phyloP scores from a whole-genome alignment of 306 rosid species.

The Vachellia pachyceras region DNA sequence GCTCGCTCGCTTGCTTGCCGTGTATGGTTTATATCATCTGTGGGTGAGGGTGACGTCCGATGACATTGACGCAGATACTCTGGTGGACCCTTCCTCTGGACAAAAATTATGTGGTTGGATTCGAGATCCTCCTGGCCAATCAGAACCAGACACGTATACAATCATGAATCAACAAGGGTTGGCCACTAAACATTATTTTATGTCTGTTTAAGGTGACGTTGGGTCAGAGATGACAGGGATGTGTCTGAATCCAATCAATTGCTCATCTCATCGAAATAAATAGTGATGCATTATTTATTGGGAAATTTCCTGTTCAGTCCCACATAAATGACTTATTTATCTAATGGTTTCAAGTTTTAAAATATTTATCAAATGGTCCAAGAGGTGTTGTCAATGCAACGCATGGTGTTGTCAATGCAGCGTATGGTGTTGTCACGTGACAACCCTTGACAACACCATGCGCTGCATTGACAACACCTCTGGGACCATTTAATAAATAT shows the following conservation, averaged over 20 bases:
- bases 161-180: not conserved
- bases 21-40: slow-evolving; percentile 44
- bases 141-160: slow-evolving; percentile 20
- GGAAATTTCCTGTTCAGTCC: too few relatives aligned
- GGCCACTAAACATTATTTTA: slow-evolving; percentile 40
- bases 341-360: too few relatives aligned
- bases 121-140: slow-evolving; percentile 42
- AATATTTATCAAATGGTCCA: too few relatives aligned
- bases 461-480: too few relatives aligned
- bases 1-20: too few relatives aligned
- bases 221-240: slow-evolving; percentile 50
- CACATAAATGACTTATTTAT: too few relatives aligned
- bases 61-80: slow-evolving; percentile 61
- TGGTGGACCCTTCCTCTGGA: slow-evolving; percentile 53
- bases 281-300: too few relatives aligned
- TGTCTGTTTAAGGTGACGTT: slow-evolving; percentile 66
- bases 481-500: too few relatives aligned
- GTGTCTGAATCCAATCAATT: slow-evolving; percentile 50
- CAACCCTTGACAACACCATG: too few relatives aligned
- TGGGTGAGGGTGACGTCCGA: slow-evolving; percentile 49
- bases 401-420: too few relatives aligned
- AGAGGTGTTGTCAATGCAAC: too few relatives aligned
- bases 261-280: not conserved
- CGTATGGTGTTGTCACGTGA: too few relatives aligned
- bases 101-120: slow-evolving; percentile 28